phyloP scores from a whole-genome alignment of 129 eudicot genomes.

The Centella asiatica region DNA sequence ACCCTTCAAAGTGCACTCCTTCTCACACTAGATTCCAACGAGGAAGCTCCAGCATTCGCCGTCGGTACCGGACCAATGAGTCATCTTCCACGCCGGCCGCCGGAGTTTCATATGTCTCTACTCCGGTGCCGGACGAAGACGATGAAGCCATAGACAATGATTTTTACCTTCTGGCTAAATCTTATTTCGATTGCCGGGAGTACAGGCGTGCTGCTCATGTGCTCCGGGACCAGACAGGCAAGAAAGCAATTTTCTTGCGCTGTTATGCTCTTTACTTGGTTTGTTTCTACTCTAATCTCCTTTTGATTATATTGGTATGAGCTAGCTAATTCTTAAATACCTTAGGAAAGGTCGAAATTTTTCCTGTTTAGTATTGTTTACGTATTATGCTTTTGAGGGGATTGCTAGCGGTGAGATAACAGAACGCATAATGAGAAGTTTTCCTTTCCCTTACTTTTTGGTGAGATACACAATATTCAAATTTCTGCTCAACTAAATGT shows the following conservation, averaged over 20 bases:
- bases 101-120: constrained; percentile 59
- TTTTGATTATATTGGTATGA: neutral
- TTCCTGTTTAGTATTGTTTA: neutral
- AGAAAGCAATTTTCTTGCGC: constrained; percentile 80
- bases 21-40: constrained; percentile 94
- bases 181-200: constrained; percentile 87
- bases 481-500: neutral
- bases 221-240: constrained; percentile 70
- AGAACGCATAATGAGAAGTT: too few species aligned
- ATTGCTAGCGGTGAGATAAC: neutral
- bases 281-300: constrained; percentile 11
- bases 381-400: neutral
- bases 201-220: constrained; percentile 90
- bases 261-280: constrained; percentile 92
- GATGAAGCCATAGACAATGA: constrained; percentile 54
- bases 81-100: constrained; percentile 52
- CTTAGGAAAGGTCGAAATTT: neutral
- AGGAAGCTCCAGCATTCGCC: constrained; percentile 84
- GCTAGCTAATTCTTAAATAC: neutral
- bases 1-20: constrained; percentile 75
- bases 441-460: too few species aligned
- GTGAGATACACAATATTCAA: too few species aligned
- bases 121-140: constrained; percentile 58
- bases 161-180: constrained; percentile 72
- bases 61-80: constrained; percentile 62